Evolutionary conservation across 148 eudicot genomes (phyloP).

Genomic region (Rheum nobile): DNA sequence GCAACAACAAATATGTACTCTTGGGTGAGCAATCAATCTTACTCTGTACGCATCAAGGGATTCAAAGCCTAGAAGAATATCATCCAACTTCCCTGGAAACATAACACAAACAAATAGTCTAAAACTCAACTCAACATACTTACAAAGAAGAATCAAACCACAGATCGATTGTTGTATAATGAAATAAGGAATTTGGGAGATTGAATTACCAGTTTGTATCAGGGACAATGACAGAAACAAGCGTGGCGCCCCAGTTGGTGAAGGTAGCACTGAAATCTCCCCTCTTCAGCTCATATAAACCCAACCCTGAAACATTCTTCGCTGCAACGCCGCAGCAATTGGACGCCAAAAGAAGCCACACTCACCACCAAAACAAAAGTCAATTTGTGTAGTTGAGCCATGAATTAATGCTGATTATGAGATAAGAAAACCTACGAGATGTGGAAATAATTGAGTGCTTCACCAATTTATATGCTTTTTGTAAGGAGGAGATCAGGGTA

Average conservation of each 20-base stretch:
- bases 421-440: neutral
- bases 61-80: conserved; percentile 1
- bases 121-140: neutral
- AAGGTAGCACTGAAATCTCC: neutral
- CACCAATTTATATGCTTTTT: neutral
- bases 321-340: neutral
- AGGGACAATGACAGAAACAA: neutral
- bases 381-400: neutral
- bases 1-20: too few species aligned
- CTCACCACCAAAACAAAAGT: neutral
- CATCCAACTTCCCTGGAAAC: conserved; percentile 5
- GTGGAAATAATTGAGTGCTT: neutral
- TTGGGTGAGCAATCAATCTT: neutral
- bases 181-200: neutral
- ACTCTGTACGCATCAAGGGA: conserved; percentile 1
- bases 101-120: neutral
- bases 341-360: neutral
- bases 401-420: neutral
- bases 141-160: neutral
- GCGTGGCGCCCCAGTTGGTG: conserved; percentile 5
- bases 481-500: neutral
- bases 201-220: neutral
- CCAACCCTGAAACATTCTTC: neutral
- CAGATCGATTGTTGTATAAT: neutral
- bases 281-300: neutral